These are phyloP conservation scores for Ceratocystis cacaofunesta DNA, from an alignment of 2,329 filamentous ascomycete species.

Conservation along the genomic window DNA sequence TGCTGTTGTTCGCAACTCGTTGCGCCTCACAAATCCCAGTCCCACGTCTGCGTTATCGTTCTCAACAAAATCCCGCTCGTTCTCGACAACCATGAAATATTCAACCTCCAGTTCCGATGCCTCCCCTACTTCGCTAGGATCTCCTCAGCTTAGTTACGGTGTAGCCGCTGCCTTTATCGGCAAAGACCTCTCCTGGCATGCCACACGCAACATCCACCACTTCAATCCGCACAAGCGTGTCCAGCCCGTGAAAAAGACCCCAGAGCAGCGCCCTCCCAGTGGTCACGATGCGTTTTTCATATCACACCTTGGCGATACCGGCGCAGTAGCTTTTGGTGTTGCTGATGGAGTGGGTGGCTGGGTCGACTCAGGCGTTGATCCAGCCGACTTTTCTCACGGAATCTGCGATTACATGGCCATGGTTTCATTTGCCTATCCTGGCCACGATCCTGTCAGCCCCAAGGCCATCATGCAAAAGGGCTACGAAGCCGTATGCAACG, in stretches of 20 bases:
- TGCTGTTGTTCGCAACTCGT: conserved; percentile 17
- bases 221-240: conserved; percentile 53
- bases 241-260: conserved; percentile 37
- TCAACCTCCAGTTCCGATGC: conserved; percentile 7
- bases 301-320: conserved; percentile 56
- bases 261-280: conserved; percentile 53
- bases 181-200: conserved; percentile 54
- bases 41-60: background rate
- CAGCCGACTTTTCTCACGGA: conserved; percentile 86
- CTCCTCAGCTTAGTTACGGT: conserved; percentile 44
- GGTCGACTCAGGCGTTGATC: conserved; percentile 83
- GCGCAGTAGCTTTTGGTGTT: conserved; percentile 68
- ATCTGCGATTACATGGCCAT: conserved; percentile 87
- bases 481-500: conserved; percentile 66
- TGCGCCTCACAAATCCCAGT: conserved; percentile 15
- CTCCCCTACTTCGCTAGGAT: background rate
- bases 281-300: conserved; percentile 97
- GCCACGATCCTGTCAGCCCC: conserved; percentile 39
- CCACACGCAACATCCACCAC: conserved; percentile 53
- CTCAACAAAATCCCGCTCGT: conserved; percentile 7
- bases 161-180: conserved; percentile 61
- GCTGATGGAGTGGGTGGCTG: conserved; percentile 94
- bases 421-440: conserved; percentile 42
- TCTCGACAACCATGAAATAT: conserved; percentile 14
- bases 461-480: conserved; percentile 50